A percentile compares a stretch with the other conserved stretches of the same genome.
These are phyloP conservation scores for Pseudogymnoascus sp. DNA, from an alignment of 2,329 filamentous ascomycete species.

Conservation along the genomic window DNA sequence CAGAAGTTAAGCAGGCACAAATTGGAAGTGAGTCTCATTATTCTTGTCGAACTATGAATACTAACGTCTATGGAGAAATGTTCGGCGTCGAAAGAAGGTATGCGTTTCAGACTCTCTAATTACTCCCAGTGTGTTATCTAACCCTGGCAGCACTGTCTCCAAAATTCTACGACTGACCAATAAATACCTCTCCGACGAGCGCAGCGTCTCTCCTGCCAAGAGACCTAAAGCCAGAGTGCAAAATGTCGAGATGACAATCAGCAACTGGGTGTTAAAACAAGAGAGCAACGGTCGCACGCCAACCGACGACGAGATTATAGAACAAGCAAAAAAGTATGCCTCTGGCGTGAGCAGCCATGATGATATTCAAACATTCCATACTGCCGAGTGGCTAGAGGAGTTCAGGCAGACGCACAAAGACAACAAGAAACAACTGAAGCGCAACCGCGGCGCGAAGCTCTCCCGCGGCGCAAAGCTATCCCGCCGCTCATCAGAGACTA, in stretches of 20 bases:
- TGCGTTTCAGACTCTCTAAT: not conserved
- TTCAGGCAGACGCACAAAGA: constrained; percentile 72
- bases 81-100: constrained; percentile 98
- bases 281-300: constrained; percentile 63
- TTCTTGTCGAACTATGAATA: constrained; percentile 14
- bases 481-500: constrained; percentile 56
- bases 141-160: constrained; percentile 75
- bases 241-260: constrained; percentile 84
- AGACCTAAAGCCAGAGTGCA: constrained; percentile 76
- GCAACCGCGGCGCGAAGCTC: constrained; percentile 24
- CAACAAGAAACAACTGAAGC: constrained; percentile 58
- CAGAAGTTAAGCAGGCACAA: constrained; percentile 86
- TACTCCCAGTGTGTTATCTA: not conserved
- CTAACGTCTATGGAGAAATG: constrained; percentile 48
- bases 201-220: constrained; percentile 70
- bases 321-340: constrained; percentile 77
- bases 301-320: constrained; percentile 72
- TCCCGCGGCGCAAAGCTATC: constrained; percentile 34
- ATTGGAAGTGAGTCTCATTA: constrained; percentile 64
- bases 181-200: constrained; percentile 81
- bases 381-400: constrained; percentile 77
- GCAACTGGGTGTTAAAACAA: constrained; percentile 78
- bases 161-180: constrained; percentile 94
- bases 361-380: constrained; percentile 62
- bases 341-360: constrained; percentile 65